Evolutionary conservation across 345 rosid genomes (phyloP).

Genomic region (Populus euphratica): DNA sequence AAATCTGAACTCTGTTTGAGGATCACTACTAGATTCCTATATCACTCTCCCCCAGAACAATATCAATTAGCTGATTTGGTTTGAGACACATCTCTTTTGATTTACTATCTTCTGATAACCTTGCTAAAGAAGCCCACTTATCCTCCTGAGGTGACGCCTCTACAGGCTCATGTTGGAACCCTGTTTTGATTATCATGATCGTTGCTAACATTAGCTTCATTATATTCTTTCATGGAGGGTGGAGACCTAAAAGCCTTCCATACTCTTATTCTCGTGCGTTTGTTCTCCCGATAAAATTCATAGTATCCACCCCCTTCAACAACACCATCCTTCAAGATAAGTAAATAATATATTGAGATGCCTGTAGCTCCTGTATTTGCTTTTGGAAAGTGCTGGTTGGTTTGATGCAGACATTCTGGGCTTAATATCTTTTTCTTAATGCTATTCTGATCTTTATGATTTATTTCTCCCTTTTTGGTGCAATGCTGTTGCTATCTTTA

Average conservation of each 20-base stretch:
- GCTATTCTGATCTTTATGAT: not conserved
- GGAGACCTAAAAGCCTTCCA: not conserved
- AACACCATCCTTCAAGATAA: not conserved
- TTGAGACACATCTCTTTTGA: not conserved
- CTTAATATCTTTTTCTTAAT: not conserved
- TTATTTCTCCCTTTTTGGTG: not conserved
- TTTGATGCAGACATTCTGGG: not conserved
- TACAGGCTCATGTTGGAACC: not conserved
- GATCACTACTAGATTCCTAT: not conserved
- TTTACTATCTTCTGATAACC: not conserved
- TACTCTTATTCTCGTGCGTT: not conserved
- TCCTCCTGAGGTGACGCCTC: not conserved
- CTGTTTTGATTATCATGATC: not conserved
- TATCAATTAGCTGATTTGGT: not conserved
- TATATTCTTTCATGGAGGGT: not conserved
- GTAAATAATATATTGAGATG: not conserved
- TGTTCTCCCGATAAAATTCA: not conserved
- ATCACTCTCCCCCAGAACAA: not conserved
- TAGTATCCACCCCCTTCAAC: not conserved
- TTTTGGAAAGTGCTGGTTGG: not conserved
- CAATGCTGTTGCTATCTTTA: not conserved
- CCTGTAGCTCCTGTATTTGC: not conserved
- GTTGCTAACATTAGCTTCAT: not conserved
- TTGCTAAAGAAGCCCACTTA: not conserved
- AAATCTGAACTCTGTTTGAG: not conserved